Evolutionary conservation across 805 yeast species (phyloP).

Genomic region (Nakazawaea wickerhamii): DNA sequence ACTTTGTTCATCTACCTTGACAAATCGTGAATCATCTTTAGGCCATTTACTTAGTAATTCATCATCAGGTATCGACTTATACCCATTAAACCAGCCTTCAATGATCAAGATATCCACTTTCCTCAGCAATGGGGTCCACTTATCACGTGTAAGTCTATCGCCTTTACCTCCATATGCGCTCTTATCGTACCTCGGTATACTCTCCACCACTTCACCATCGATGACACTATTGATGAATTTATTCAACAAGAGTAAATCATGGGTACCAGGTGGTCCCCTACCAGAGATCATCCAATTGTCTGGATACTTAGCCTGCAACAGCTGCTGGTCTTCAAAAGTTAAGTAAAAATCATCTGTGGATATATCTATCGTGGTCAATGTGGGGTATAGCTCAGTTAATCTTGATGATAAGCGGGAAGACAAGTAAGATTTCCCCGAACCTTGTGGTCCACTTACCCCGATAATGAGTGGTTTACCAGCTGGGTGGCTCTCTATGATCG

Average conservation of each 20-base stretch:
- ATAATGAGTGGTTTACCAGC: slow-evolving; percentile 39
- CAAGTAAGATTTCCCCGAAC: slow-evolving; percentile 67
- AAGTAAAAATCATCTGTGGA: slow-evolving; percentile 88
- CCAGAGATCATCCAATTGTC: slow-evolving; percentile 58
- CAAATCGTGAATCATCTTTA: slow-evolving; percentile 18
- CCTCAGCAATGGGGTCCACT: slow-evolving; percentile 31
- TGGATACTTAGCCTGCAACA: slow-evolving; percentile 32
- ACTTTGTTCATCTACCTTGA: slow-evolving; percentile 11
- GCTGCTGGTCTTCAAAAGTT: slow-evolving; percentile 53
- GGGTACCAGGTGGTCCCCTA: slow-evolving; percentile 93
- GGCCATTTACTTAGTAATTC: slow-evolving; percentile 26
- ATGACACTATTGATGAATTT: slow-evolving; percentile 29
- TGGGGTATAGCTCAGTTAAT: slow-evolving; percentile 31
- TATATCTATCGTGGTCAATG: slow-evolving; percentile 37
- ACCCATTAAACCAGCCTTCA: slow-evolving; percentile 97
- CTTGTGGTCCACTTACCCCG: slow-evolving; percentile 71
- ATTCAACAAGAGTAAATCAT: slow-evolving; percentile 52
- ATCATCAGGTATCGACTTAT: slow-evolving; percentile 34
- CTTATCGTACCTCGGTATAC: slow-evolving; percentile 75
- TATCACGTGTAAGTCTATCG: slow-evolving; percentile 46
- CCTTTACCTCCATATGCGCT: slow-evolving; percentile 69
- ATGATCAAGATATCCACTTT: slow-evolving; percentile 60
- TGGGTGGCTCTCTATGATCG: slow-evolving; percentile 24
- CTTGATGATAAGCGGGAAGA: slow-evolving; percentile 34
- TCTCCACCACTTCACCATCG: slow-evolving; percentile 23